Evolutionary conservation across 2,329 filamentous ascomycete genomes (phyloP), one percentile per base, ranked within the genome.

Genomic region (Arthrobotrys pseudoclavata): DNA sequence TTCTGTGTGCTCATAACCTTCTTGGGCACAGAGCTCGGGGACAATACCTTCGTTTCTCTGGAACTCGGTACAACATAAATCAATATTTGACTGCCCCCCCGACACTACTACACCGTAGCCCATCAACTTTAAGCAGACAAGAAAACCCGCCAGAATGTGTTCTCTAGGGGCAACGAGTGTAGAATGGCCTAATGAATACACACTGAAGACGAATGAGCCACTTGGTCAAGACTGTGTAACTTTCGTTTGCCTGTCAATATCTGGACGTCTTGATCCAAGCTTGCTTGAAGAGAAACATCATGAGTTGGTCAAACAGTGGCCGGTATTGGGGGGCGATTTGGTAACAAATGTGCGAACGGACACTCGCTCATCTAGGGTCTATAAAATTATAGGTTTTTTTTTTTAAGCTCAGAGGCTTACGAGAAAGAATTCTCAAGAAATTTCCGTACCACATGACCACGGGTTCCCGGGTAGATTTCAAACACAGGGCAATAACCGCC

Each of bases 181-280:
- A 13, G 61, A 52, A 24, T 75, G 70, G 70, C 70, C 70, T 0
- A 42, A 55, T 4, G 55, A 75, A n/a, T 75, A 75, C 29, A 75
- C 70, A 1, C 45, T 75, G 1, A 61, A 75, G 53, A 68, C 70
- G 3, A 75, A 75, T 18, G 70, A 75, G n/a, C 63, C 55, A 12
- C 70, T 75, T 0, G 70, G 52, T 12, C 70, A 75, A 13, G 70
- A 75, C 20, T 75, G 70, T 31, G 20, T 75, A 24, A 75, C 70
- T 4, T 22, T 68, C 6, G 63, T 67, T 20, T 68, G 70, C 40
- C 37, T 75, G 3, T 61, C 53, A 1, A 40, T 75, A 29, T 75
- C 70, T 47, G 70, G 70, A 4, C 45, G 70, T 10, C 29, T 75
- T 7, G 53, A 75, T 15, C 31, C 61, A 12, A 22, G 18, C 12